Evolutionary conservation across 225 moss, liverwort and hornwort species (phyloP), one percentile per base, ranked within the genome.

Genomic region (Antitrichia curtipendula): DNA sequence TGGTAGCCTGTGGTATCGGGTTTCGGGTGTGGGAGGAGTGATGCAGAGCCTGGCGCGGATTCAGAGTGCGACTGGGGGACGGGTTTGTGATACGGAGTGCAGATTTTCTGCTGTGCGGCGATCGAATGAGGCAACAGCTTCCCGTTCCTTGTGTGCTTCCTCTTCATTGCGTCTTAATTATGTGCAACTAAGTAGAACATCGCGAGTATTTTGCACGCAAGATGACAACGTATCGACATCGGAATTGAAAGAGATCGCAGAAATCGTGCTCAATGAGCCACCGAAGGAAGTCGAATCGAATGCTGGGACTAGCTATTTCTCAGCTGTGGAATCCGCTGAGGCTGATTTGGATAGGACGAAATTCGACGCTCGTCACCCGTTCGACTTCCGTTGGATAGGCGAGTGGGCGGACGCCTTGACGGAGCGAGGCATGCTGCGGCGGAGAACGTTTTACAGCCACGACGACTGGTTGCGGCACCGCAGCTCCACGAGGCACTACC

Each of bases 381-480:
- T 90, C 45, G 90, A 91, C 78, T 38, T 93, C 13, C 86, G 84
- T 66, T 91, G 93, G 86, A 88, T 93, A 87, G 92, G 95, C 50
- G 92, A 91, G 62, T 96, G 93, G 90, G 96, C 95, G 53, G 97
- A 97, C 84, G 87, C 83, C 4, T 66, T 89, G 86, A 91, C 94
- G 49, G 97, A 97, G 80, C 80, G 92, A 29, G 93, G 93, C 72
- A 93, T 93, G 93, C 88, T 76, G 58, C 91, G 78, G 40, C 90
- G 91, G 86, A 91, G 95, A 80, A 94, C 97, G 24, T 96, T 97
- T 81, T 98, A 96, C 88, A 91, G 54, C 78, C 90, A 94, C 19
- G 95, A 94, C 75, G 98, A 98, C 82, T 98, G 98, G 98, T 38
- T 94, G 60, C 82, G 29, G 38, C 98, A 98, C 80, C 94, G 98